Conservation (phyloP, 108 stramenopile genomes). For the Skeletonema menzelii region DNA sequence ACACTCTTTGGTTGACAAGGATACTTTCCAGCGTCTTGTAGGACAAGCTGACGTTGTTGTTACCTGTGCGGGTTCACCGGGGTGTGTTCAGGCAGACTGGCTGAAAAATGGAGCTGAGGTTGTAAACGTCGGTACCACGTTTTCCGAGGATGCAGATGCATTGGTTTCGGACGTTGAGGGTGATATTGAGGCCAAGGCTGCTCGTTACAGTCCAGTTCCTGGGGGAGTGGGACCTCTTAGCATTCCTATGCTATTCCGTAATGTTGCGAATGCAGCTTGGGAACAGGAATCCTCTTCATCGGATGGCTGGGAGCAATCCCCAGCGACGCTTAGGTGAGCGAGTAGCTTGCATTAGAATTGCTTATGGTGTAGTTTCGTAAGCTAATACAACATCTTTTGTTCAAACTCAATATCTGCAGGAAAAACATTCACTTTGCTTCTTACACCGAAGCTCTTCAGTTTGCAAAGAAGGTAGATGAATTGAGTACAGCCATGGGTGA, state of each 20-base stretch:
- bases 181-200: constrained; percentile 13
- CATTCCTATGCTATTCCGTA: constrained; percentile 34
- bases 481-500: constrained; percentile 28
- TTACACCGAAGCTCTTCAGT: constrained; percentile 42
- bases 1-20: constrained; percentile 4
- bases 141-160: constrained; percentile 30
- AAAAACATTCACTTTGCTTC: constrained; percentile 37
- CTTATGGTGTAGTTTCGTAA: not conserved
- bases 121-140: constrained; percentile 42
- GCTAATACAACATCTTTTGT: not conserved
- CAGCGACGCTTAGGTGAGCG: not conserved
- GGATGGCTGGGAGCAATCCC: not conserved
- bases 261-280: constrained; percentile 39
- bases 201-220: constrained; percentile 35
- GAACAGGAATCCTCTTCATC: constrained; percentile 4
- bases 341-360: not conserved
- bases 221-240: constrained; percentile 46
- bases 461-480: constrained; percentile 29
- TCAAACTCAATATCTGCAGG: not conserved
- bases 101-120: constrained; percentile 33
- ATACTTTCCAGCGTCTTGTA: constrained; percentile 16
- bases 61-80: constrained; percentile 37
- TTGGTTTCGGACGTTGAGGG: constrained; percentile 36
- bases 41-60: constrained; percentile 37
- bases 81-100: constrained; percentile 30